phyloP scores from a whole-genome alignment of 75 land plant species.

The Adiantum capillusveneris region DNA sequence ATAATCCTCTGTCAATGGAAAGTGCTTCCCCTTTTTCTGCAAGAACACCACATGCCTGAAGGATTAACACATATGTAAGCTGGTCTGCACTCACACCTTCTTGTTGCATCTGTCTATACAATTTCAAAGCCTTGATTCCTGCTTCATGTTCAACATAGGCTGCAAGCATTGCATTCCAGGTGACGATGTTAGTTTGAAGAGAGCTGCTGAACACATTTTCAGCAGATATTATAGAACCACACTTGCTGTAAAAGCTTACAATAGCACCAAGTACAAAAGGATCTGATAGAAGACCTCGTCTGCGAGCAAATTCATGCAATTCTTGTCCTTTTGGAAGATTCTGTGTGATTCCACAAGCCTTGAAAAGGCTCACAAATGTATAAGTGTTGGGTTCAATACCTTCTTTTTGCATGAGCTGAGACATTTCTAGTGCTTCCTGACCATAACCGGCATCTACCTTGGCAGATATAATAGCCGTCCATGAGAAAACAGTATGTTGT shows the following conservation, averaged over 20 bases:
- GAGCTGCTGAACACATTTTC: conserved; percentile 40
- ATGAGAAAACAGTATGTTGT: background rate
- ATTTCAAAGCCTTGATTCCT: conserved; percentile 23
- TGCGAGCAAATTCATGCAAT: conserved; percentile 9
- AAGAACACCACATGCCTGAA: conserved; percentile 1
- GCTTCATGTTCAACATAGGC: conserved; percentile 40
- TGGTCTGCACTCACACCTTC: conserved; percentile 37
- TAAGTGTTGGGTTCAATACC: conserved; percentile 41
- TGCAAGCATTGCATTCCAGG: conserved; percentile 65
- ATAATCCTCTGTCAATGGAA: background rate
- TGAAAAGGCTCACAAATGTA: conserved; percentile 41
- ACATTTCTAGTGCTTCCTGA: background rate
- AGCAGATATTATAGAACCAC: conserved; percentile 2
- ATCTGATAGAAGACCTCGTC: conserved; percentile 5
- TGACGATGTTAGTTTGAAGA: conserved; percentile 42
- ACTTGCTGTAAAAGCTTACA: conserved; percentile 9
- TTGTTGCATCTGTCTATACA: conserved; percentile 34
- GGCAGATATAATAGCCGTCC: conserved; percentile 2
- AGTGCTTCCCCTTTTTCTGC: conserved; percentile 4
- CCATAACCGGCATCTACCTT: background rate
- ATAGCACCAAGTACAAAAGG: background rate
- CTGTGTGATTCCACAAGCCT: conserved; percentile 21
- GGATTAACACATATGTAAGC: conserved; percentile 34
- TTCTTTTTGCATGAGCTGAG: conserved; percentile 17
- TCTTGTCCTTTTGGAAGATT: conserved; percentile 5